Evolutionary conservation across 169 alveolate species (phyloP), one percentile per base, ranked within the genome.

Genomic region (Blepharisma undulans): DNA sequence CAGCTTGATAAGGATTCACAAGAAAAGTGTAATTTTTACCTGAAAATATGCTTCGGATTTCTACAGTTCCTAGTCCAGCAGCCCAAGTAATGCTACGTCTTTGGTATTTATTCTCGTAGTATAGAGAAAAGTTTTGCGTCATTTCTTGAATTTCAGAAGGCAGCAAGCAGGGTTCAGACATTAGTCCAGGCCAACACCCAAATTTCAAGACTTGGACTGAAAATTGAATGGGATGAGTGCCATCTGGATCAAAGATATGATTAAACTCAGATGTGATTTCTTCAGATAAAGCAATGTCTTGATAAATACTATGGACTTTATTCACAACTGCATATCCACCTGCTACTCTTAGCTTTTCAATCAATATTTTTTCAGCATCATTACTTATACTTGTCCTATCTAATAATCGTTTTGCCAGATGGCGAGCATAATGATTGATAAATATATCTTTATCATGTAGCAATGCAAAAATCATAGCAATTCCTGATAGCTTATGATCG

Each of bases 171-270:
- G 94, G 93, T 10, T 93, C 93, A 36, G 88, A 74, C 34, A 92
- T n/a, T n/a, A n/a, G 93, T 34, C 92, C 95, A 25, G 96, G 95
- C 96, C 96, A 94, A 80, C 92, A 92, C 21, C 96, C 96, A 22
- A 48, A 85, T n/a, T 94, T 92, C n/a, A 94, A 90, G 7, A 94
- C 93, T 76, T 92, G 93, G 0, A 92, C 95, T 48, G 33, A 89
- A 27, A 94, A 61, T 3, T 77, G 88, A 71, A 94, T 88, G n/a
- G 84, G 84, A 30, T 72, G 71, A 30, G 90, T n/a, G n/a, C n/a
- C 84, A 8, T 21, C 12, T 0, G 84, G 84, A 22, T 72, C 12
- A 12, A 66, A 84, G 14, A 25, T 6, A 0, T 2, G 82, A 19
- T 94, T 92, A 89, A 94, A 94, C 25, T 94, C 96, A 4, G 81